Evolutionary conservation across 2,329 filamentous ascomycete genomes (phyloP).

Genomic region (Ilyonectria destructans): DNA sequence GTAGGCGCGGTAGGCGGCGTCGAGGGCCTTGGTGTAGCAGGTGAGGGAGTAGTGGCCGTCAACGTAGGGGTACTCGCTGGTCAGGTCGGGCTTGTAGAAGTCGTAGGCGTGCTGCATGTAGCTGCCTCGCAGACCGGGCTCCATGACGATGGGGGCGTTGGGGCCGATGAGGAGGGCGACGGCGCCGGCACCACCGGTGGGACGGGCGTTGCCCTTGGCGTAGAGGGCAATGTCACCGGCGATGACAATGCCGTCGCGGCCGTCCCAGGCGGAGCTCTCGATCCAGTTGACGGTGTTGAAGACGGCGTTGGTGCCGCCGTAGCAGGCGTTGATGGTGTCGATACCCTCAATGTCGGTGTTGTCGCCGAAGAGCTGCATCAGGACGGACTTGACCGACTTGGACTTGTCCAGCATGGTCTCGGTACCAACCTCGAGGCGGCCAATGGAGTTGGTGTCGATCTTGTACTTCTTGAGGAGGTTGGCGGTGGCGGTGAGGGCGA

Average conservation of each 20-base stretch:
- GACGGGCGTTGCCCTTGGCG: constrained; percentile 86
- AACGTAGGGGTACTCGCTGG: constrained; percentile 89
- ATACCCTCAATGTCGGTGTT: constrained; percentile 90
- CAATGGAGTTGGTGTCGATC: constrained; percentile 84
- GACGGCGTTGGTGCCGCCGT: constrained; percentile 87
- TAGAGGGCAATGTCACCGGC: constrained; percentile 89
- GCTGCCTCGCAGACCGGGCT: constrained; percentile 84
- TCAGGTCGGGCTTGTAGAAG: constrained; percentile 92
- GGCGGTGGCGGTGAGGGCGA: constrained; percentile 84
- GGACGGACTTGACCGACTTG: constrained; percentile 90
- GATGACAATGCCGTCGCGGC: constrained; percentile 84
- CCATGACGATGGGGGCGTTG: constrained; percentile 82
- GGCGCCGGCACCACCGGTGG: constrained; percentile 85
- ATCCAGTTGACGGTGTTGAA: constrained; percentile 91
- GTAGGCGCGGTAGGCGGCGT: constrained; percentile 87
- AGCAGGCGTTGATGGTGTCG: constrained; percentile 89
- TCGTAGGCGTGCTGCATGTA: constrained; percentile 91
- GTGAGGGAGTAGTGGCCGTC: constrained; percentile 87
- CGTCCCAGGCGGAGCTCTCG: constrained; percentile 90
- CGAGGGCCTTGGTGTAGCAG: constrained; percentile 87
- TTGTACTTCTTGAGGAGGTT: constrained; percentile 88
- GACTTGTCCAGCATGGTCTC: constrained; percentile 92
- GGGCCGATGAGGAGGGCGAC: constrained; percentile 87
- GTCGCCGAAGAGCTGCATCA: constrained; percentile 89
- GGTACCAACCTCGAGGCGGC: constrained; percentile 87